Percentiles rank a stretch among this genome's conserved stretches.
These are phyloP conservation scores for Halophytophthora polymorphica DNA, from an alignment of 352 stramenopile genomes.

Conservation along the genomic window DNA sequence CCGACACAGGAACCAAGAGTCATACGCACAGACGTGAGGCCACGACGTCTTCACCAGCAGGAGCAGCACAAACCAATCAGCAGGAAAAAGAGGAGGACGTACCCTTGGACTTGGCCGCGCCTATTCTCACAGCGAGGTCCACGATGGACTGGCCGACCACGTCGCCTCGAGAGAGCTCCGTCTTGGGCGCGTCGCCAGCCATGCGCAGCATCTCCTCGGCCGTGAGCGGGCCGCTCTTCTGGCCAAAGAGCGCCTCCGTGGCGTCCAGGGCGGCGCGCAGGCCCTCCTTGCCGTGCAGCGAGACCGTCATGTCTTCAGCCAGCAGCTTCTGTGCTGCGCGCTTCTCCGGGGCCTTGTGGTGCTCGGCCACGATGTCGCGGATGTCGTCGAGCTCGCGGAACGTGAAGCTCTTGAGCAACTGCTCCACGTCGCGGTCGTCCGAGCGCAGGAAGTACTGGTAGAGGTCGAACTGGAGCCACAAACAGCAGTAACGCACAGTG, in stretches of 20 bases:
- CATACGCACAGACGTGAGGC: conserved; percentile 7
- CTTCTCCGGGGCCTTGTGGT: conserved; percentile 78
- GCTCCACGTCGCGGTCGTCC: conserved; percentile 91
- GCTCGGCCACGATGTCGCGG: conserved; percentile 75
- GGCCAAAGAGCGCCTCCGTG: conserved; percentile 70
- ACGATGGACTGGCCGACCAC: conserved; percentile 79
- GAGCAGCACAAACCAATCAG: not conserved
- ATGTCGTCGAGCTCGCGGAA: conserved; percentile 95
- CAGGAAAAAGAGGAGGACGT: not conserved
- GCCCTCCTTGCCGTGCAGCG: conserved; percentile 93
- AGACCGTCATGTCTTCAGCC: conserved; percentile 82
- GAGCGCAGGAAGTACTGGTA: conserved; percentile 92
- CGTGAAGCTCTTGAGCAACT: conserved; percentile 98
- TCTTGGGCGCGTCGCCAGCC: conserved; percentile 60
- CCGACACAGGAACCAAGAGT: not conserved
- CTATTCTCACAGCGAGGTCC: conserved; percentile 89
- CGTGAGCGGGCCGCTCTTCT: conserved; percentile 51
- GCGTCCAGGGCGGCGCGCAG: conserved; percentile 54
- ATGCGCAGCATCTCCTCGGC: conserved; percentile 68
- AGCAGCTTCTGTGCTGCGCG: conserved; percentile 67
- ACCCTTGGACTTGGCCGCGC: conserved; percentile 91
- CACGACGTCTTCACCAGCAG: not conserved
- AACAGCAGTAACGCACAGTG: conserved; percentile 5
- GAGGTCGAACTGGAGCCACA: conserved; percentile 77
- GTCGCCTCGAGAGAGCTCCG: conserved; percentile 35